These are phyloP conservation scores for Capsicum rhomboideum DNA, from an alignment of 257 asterid species.

Conservation along the genomic window DNA sequence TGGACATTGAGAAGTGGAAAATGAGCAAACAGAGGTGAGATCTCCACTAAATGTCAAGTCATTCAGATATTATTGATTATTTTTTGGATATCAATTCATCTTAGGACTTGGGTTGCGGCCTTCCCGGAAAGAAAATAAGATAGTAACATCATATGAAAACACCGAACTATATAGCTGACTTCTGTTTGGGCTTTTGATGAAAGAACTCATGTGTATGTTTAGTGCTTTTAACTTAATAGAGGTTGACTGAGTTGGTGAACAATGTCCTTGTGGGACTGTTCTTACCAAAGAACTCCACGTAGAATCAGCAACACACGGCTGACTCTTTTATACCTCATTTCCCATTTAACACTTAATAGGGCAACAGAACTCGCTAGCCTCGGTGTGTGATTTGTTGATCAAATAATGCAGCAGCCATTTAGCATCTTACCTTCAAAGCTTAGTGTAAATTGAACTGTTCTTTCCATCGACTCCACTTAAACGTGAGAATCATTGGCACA, in stretches of 20 bases:
- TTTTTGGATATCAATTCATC: neutral
- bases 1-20: slow-evolving; percentile 85
- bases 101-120: neutral
- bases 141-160: neutral
- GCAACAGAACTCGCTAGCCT: neutral
- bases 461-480: neutral
- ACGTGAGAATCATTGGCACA: neutral
- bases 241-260: neutral
- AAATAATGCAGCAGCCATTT: neutral
- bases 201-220: neutral
- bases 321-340: neutral
- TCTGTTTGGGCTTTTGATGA: neutral
- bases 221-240: neutral
- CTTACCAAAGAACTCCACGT: neutral
- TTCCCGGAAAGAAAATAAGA: neutral
- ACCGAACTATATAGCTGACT: neutral
- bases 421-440: neutral
- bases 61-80: neutral
- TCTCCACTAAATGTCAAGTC: neutral
- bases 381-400: neutral
- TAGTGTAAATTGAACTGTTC: neutral
- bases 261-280: neutral
- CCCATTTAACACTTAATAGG: neutral
- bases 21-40: slow-evolving; percentile 60
- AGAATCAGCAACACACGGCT: neutral